Conservation (phyloP, 2,329 filamentous ascomycete species). For the Ophidiomyces ophidiicola region DNA sequence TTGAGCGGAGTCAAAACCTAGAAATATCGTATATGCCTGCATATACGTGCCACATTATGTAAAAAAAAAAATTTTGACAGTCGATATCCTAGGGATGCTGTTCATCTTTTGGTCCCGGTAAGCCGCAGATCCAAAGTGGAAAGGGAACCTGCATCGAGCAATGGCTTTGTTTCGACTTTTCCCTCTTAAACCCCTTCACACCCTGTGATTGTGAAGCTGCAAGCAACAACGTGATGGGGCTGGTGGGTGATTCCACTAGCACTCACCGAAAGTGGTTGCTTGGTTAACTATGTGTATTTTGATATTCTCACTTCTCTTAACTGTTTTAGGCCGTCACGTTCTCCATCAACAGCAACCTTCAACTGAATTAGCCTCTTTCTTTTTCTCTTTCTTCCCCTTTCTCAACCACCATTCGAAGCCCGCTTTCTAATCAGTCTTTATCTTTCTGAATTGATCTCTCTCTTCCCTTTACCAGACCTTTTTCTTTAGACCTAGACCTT, state of each 20-base stretch:
- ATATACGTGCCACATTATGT: not conserved
- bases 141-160: not conserved
- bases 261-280: too few species aligned
- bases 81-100: not conserved
- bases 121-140: not conserved
- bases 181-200: not conserved
- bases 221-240: too few species aligned
- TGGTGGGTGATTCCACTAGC: too few species aligned
- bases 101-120: not conserved
- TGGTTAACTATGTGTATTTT: too few species aligned
- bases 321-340: not conserved
- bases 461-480: not conserved
- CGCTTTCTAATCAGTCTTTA: not conserved
- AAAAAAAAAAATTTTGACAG: not conserved
- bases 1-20: too few species aligned
- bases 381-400: not conserved
- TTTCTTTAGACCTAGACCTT: too few species aligned
- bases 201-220: too few species aligned
- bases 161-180: slow-evolving; percentile 1
- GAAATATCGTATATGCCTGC: not conserved
- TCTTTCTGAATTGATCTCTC: not conserved
- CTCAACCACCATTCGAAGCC: not conserved
- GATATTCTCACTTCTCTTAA: not conserved
- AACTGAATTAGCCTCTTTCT: not conserved
- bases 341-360: slow-evolving; percentile 3